phyloP scores from a whole-genome alignment of 148 eudicot genomes.

The Camellia japonica region DNA sequence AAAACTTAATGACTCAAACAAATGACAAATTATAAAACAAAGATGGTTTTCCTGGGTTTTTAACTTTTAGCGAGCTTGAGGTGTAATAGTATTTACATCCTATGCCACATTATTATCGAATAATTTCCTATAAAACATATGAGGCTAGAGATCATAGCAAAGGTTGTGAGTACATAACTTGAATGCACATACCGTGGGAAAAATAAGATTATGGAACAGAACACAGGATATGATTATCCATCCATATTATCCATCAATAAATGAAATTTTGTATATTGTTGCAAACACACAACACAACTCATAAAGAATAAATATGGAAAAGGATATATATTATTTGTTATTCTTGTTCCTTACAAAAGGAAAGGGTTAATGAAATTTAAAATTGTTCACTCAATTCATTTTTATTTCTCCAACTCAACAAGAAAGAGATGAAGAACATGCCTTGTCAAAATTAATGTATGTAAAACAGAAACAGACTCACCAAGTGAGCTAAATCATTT shows the following conservation, averaged over 20 bases:
- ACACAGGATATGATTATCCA: neutral
- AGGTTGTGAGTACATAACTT: neutral
- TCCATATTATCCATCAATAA: neutral
- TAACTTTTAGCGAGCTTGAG: no score
- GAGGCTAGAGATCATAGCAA: neutral
- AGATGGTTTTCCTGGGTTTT: no score
- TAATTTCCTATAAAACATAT: neutral
- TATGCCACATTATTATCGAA: no score
- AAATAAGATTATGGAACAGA: neutral
- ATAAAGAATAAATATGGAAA: neutral
- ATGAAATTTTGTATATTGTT: neutral
- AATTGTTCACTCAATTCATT: neutral
- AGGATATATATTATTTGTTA: neutral
- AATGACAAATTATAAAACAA: no score
- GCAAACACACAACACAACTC: neutral
- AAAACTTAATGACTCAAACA: no score
- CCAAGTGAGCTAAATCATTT: neutral
- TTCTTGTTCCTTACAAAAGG: neutral
- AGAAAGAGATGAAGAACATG: neutral
- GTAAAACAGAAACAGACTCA: neutral
- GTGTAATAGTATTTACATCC: no score
- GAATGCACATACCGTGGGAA: neutral
- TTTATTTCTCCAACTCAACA: neutral
- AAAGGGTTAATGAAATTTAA: neutral
- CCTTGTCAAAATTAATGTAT: neutral